These are phyloP conservation scores for Terana coerulea DNA, from an alignment of 768 basidiomycete species.

Conservation along the genomic window DNA sequence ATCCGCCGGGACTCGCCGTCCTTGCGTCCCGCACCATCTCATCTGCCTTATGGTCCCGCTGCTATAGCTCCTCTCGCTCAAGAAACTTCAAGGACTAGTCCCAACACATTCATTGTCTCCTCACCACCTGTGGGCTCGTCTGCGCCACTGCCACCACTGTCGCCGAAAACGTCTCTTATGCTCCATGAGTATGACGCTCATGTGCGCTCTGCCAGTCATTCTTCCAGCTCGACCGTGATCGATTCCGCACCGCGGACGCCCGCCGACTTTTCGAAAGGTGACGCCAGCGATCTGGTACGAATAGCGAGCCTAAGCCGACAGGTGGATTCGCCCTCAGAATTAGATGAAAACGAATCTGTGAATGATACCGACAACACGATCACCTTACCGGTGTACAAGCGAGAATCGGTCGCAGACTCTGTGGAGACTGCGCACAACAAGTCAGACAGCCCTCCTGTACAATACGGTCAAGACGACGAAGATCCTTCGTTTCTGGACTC, in stretches of 20 bases:
- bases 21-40: slow-evolving; percentile 2
- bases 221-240: slow-evolving; percentile 24
- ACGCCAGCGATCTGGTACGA: background rate
- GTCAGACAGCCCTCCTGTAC: background rate
- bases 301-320: slow-evolving; percentile 8
- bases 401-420: background rate
- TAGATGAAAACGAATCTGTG: slow-evolving; percentile 4
- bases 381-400: too few relatives aligned
- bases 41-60: slow-evolving; percentile 9
- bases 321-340: slow-evolving; percentile 9
- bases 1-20: slow-evolving; percentile 6
- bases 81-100: background rate
- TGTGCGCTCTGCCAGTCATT: slow-evolving; percentile 21
- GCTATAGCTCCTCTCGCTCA: background rate
- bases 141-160: background rate
- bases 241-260: slow-evolving; percentile 25
- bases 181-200: slow-evolving; percentile 1
- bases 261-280: slow-evolving; percentile 11
- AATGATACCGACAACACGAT: too few relatives aligned
- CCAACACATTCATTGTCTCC: background rate
- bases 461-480: background rate
- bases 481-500: slow-evolving; percentile 13
- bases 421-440: too few relatives aligned
- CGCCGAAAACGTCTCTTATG: background rate
- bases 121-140: background rate